A percentile compares a stretch with the other conserved stretches of the same genome.
Conservation (phyloP, 192 early-diverging fungal species). For the Gaertneriomyces semiglobifer region DNA sequence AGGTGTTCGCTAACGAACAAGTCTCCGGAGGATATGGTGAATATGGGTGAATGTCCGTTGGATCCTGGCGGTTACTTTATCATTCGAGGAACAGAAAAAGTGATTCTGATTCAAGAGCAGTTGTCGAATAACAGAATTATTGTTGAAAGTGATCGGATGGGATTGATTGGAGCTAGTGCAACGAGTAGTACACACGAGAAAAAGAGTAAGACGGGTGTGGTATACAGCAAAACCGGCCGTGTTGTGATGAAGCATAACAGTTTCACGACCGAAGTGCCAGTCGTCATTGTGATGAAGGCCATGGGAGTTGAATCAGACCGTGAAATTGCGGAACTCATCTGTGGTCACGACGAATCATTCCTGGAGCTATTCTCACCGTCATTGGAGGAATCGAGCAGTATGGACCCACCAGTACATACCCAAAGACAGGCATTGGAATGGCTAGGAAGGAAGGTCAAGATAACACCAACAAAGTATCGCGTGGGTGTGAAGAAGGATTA, state of each 20-base stretch:
- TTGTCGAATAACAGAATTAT: slow-evolving; percentile 98
- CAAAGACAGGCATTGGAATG: slow-evolving; percentile 90
- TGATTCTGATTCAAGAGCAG: slow-evolving; percentile 97
- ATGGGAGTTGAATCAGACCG: slow-evolving; percentile 93
- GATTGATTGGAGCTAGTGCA: slow-evolving; percentile 77
- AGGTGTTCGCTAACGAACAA: slow-evolving; percentile 79
- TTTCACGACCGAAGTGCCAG: slow-evolving; percentile 80
- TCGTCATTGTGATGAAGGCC: slow-evolving; percentile 85
- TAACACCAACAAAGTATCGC: slow-evolving; percentile 19
- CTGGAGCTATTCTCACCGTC: slow-evolving; percentile 81
- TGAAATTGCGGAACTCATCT: slow-evolving; percentile 91
- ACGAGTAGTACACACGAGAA: slow-evolving; percentile 88
- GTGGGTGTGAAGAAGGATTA: slow-evolving; percentile 35
- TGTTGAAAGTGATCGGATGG: slow-evolving; percentile 81
- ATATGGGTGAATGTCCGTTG: slow-evolving; percentile 89
- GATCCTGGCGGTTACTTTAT: slow-evolving; percentile 99
- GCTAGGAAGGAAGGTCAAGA: slow-evolving; percentile 77
- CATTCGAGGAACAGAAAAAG: slow-evolving; percentile 93
- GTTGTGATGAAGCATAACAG: slow-evolving; percentile 81
- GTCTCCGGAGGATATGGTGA: slow-evolving; percentile 76
- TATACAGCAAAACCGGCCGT: slow-evolving; percentile 55
- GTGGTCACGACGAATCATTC: slow-evolving; percentile 78
- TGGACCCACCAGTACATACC: slow-evolving; percentile 63
- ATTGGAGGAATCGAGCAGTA: slow-evolving; percentile 75
- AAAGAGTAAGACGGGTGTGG: slow-evolving; percentile 89